Evolutionary conservation across 1,284 basidiomycete genomes (phyloP), one percentile per base, ranked within the genome.

Genomic region (Pseudozyma tsukubaensis): DNA sequence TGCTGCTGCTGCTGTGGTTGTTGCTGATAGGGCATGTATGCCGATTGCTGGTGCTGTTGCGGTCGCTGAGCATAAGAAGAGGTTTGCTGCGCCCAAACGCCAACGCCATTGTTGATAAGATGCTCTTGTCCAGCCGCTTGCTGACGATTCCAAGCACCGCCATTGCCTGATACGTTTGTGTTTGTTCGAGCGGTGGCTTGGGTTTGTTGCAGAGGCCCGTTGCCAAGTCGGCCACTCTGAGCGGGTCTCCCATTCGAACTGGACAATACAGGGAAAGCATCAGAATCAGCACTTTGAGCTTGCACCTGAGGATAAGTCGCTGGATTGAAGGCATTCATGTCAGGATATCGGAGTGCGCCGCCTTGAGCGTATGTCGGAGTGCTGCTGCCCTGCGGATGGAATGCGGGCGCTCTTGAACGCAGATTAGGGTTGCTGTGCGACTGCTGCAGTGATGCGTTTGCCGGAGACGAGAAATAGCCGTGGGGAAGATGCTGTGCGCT

Each of bases 371-470:
- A 67, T 5, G 55, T 24, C 1, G 64, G 60, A 3, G 64, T 68
- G 54, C 32, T 60, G 50, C 48, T 60, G 57, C 64, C 70, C 34
- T 44, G 49, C n/a, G 70, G 70, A 24, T 73, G 53, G 39, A 73
- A 73, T 4, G 42, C 53, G 34, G 65, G 70, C 8, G 70, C 70
- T 29, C 57, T 59, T 5, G 70, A 67, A 11, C 70, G 49, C 50
- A 73, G 24, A 35, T 73, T 68, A 2, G 70, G 71, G 35, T 69
- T 64, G 13, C 65, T 68, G 2, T 73, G 64, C 39, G 70, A 67
- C 50, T 68, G 70, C 52, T 72, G 70, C 49, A 63, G 21, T 7
- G 59, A 54, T 16, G 32, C 29, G 0, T 59, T 29, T n/a, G 52
- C 49, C 7, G 39, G 19, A 1, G 50, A 10, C 13, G 60, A 51